These are phyloP conservation scores for Pichia pseudocactophila DNA, from an alignment of 805 yeast genomes.

Conservation along the genomic window DNA sequence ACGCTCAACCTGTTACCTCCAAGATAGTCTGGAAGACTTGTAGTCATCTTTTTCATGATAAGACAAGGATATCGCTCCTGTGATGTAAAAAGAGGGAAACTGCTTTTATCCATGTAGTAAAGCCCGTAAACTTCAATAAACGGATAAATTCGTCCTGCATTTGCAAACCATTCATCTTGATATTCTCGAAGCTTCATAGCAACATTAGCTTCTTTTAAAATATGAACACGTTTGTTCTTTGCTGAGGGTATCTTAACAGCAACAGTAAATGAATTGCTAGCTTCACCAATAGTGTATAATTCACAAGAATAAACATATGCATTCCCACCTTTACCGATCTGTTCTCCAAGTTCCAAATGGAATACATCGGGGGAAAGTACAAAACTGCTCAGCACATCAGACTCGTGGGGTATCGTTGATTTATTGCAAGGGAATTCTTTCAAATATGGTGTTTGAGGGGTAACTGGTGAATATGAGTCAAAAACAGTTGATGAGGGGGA, in stretches of 20 bases:
- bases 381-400: constrained; percentile 13
- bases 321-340: constrained; percentile 25
- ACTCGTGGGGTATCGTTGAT: constrained; percentile 2
- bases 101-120: constrained; percentile 18
- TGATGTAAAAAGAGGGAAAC: constrained; percentile 20
- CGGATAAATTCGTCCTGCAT: constrained; percentile 13
- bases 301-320: constrained; percentile 22
- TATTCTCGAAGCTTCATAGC: constrained; percentile 16
- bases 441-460: constrained; percentile 3
- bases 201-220: constrained; percentile 23
- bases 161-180: constrained; percentile 13
- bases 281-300: constrained; percentile 11
- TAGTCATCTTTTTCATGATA: constrained; percentile 22
- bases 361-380: constrained; percentile 17
- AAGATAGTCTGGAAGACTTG: constrained; percentile 22
- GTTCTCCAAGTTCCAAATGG: constrained; percentile 12
- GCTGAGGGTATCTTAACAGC: constrained; percentile 26
- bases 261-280: constrained; percentile 8
- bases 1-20: no score
- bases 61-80: constrained; percentile 24
- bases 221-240: constrained; percentile 16
- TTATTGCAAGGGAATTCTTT: not conserved
- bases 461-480: not conserved
- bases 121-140: constrained; percentile 25
- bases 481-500: constrained; percentile 4